Evolutionary conservation across 1,139 yeast species (phyloP).

Genomic region (Wickerhamiella pararugosa): DNA sequence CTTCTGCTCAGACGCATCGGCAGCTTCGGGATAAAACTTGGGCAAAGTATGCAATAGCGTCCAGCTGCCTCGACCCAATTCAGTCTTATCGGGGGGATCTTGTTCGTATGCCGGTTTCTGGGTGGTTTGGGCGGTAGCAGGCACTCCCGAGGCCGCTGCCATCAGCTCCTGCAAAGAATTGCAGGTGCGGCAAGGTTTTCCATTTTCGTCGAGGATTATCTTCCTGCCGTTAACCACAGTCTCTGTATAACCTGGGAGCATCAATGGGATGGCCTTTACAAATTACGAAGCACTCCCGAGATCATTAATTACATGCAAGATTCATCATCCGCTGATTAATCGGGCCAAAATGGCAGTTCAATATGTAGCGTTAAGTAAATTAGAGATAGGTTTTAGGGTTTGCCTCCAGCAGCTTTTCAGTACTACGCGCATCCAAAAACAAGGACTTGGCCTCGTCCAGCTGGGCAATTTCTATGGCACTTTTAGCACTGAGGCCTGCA

Average conservation of each 20-base stretch:
- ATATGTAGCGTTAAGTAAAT: constrained; percentile 1
- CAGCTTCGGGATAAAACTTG: constrained; percentile 68
- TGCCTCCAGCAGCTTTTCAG: constrained; percentile 51
- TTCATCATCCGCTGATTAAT: no score
- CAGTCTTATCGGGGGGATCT: constrained; percentile 79
- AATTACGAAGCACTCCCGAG: no score
- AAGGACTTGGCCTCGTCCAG: constrained; percentile 74
- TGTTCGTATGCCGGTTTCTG: constrained; percentile 25
- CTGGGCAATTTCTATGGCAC: constrained; percentile 54
- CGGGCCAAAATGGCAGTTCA: no score
- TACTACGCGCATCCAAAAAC: constrained; percentile 80
- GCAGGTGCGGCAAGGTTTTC: constrained; percentile 90
- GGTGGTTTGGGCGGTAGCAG: neutral
- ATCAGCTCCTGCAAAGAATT: constrained; percentile 65
- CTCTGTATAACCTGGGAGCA: neutral
- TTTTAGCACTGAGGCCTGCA: constrained; percentile 57
- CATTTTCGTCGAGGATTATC: constrained; percentile 70
- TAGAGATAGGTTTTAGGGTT: constrained; percentile 19
- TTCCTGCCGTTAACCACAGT: constrained; percentile 36
- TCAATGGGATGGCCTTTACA: no score
- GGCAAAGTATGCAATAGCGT: constrained; percentile 82
- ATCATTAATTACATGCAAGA: no score
- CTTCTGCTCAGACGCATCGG: constrained; percentile 43
- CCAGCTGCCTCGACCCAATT: constrained; percentile 82
- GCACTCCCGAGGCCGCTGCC: constrained; percentile 17